Percentiles rank a stretch among this genome's conserved stretches.
phyloP scores from a whole-genome alignment of 768 basidiomycete species.

The Lanmaoa rubissima region DNA sequence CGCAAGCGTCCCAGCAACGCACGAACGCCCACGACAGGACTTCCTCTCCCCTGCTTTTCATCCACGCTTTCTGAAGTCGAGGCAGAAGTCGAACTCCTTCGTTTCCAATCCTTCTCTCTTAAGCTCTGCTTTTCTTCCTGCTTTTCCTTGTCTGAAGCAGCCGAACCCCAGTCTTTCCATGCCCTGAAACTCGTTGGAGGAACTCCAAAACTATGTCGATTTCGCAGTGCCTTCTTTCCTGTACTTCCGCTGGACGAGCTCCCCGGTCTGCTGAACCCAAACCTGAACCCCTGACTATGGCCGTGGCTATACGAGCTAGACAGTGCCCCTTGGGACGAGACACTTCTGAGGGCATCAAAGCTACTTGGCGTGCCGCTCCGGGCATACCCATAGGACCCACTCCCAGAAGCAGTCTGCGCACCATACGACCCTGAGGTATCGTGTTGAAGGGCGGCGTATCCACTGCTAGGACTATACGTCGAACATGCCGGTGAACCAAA shows the following conservation, averaged over 20 bases:
- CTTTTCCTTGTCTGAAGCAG: slow-evolving; percentile 19
- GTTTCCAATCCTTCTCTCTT: slow-evolving; percentile 14
- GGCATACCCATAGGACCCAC: slow-evolving; percentile 23
- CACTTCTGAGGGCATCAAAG: slow-evolving; percentile 27
- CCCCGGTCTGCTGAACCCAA: slow-evolving; percentile 16
- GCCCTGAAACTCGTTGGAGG: slow-evolving; percentile 29
- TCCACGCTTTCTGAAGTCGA: slow-evolving; percentile 20
- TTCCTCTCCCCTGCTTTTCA: slow-evolving; percentile 24
- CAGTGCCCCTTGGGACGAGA: slow-evolving; percentile 33
- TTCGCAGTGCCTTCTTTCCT: slow-evolving; percentile 10
- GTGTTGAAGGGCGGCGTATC: slow-evolving; percentile 3
- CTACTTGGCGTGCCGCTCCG: slow-evolving; percentile 28
- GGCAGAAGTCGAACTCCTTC: slow-evolving; percentile 15
- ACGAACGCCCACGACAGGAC: slow-evolving; percentile 27
- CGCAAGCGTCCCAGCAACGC: slow-evolving; percentile 28
- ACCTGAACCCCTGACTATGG: slow-evolving; percentile 17
- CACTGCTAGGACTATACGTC: slow-evolving; percentile 16
- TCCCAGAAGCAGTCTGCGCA: slow-evolving; percentile 19
- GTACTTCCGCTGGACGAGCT: slow-evolving; percentile 23
- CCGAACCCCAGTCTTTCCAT: slow-evolving; percentile 24
- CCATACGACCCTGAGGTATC: slow-evolving; percentile 23
- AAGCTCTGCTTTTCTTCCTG: slow-evolving; percentile 10
- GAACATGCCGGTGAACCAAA: slow-evolving; percentile 29
- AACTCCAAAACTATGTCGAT: slow-evolving; percentile 18
- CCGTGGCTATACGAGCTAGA: slow-evolving; percentile 21